Conservation (phyloP, 2,329 filamentous ascomycete genomes). For the Calonectria pteridis region DNA sequence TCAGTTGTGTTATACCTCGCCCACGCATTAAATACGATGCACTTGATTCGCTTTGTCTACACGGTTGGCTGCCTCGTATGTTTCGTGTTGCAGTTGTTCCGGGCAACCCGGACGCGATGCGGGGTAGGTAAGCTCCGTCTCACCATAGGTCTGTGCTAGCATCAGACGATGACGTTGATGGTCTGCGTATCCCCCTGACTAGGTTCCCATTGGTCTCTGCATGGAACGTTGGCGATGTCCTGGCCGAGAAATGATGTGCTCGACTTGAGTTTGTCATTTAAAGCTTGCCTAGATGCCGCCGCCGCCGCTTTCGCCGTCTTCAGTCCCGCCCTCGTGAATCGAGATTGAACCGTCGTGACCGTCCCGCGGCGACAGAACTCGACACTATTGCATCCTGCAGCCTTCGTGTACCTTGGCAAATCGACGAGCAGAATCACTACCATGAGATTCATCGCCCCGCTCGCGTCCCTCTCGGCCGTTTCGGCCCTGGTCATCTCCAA, state of each 20-base stretch:
- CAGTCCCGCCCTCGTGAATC: background rate
- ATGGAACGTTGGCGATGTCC: background rate
- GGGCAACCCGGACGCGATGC: background rate
- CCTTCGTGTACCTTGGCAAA: background rate
- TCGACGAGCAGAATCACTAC: background rate
- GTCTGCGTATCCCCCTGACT: background rate
- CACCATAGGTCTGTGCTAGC: background rate
- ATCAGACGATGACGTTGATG: slow-evolving; percentile 11
- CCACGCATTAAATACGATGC: background rate
- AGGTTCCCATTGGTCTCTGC: slow-evolving; percentile 9
- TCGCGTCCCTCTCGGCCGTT: slow-evolving; percentile 37
- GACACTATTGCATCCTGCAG: background rate
- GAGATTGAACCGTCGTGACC: background rate
- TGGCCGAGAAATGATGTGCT: background rate
- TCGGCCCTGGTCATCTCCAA: slow-evolving; percentile 39
- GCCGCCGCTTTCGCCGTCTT: background rate
- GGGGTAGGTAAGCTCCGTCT: background rate
- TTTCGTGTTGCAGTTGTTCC: background rate
- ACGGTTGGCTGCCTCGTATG: background rate
- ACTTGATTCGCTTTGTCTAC: background rate
- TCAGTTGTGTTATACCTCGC: background rate
- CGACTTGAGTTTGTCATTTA: slow-evolving; percentile 5
- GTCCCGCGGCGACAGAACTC: background rate
- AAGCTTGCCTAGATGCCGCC: background rate
- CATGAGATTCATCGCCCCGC: slow-evolving; percentile 36